These are phyloP conservation scores for Phytophthora pseudosyringae DNA, from an alignment of 352 stramenopile species.

Conservation along the genomic window DNA sequence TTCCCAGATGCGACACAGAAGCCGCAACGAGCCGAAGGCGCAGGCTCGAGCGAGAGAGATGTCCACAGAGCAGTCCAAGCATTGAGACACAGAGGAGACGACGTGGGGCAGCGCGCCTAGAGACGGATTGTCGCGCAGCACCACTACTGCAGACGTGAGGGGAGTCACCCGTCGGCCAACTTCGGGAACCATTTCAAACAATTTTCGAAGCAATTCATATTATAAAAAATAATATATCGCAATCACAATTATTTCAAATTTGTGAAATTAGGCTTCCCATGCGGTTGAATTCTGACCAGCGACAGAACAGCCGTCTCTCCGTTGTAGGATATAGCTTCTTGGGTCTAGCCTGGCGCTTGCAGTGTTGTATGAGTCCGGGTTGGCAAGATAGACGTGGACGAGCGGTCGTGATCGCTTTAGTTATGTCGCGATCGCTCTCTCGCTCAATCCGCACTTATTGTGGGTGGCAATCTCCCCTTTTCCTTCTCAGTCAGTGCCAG, in stretches of 20 bases:
- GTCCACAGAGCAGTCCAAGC: constrained; percentile 29
- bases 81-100: constrained; percentile 24
- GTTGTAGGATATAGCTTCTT: too few relatives aligned
- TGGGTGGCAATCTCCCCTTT: too few relatives aligned
- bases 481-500: too few relatives aligned
- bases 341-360: too few relatives aligned
- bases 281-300: too few relatives aligned
- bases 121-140: constrained; percentile 21
- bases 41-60: constrained; percentile 27
- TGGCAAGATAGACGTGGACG: too few relatives aligned
- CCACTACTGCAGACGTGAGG: constrained; percentile 13
- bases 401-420: too few relatives aligned
- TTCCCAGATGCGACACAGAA: constrained; percentile 29
- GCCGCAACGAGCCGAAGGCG: constrained; percentile 18
- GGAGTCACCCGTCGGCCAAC: not conserved
- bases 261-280: not conserved
- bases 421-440: too few relatives aligned
- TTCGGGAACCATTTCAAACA: not conserved
- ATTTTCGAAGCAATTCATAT: not conserved
- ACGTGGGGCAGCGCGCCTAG: constrained; percentile 30
- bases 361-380: too few relatives aligned
- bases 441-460: too few relatives aligned
- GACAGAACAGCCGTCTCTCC: too few relatives aligned
- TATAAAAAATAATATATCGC: not conserved
- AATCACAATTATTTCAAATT: not conserved